These are phyloP conservation scores for Penicillium corylophilum DNA, from an alignment of 2,329 filamentous ascomycete species.

Conservation along the genomic window DNA sequence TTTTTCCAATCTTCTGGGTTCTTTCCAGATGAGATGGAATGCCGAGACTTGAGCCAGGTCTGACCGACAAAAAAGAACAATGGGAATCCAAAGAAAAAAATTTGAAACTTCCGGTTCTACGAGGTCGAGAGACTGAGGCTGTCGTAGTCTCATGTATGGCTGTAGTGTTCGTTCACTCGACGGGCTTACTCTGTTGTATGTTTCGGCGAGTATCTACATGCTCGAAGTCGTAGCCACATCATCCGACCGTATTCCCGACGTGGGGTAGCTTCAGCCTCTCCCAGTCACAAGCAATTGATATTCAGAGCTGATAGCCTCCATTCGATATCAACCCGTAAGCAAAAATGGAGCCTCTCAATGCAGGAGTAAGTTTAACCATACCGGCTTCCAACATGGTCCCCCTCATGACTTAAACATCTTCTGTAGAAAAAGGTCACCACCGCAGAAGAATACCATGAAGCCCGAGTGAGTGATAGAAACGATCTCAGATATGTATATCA, in stretches of 20 bases:
- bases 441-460: conserved; percentile 19
- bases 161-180: background rate
- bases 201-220: background rate
- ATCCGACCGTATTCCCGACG: too few relatives aligned
- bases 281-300: too few relatives aligned
- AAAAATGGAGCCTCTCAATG: background rate
- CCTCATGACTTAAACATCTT: background rate
- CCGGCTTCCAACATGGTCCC: background rate
- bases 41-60: conserved; percentile 15
- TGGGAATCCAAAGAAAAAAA: conserved; percentile 30
- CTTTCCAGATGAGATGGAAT: conserved; percentile 18
- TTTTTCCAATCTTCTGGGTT: conserved; percentile 17
- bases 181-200: too few relatives aligned
- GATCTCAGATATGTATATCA: too few relatives aligned
- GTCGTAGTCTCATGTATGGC: conserved; percentile 5
- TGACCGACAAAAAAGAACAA: conserved; percentile 28
- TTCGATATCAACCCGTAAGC: background rate
- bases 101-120: conserved; percentile 30
- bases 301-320: background rate
- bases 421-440: conserved; percentile 22
- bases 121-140: conserved; percentile 12
- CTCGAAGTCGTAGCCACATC: background rate
- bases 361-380: background rate
- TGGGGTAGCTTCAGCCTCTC: too few relatives aligned
- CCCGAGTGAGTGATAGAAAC: too few relatives aligned